Evolutionary conservation across 2,329 filamentous ascomycete genomes (phyloP).

Genomic region (Colletotrichum costaricense): DNA sequence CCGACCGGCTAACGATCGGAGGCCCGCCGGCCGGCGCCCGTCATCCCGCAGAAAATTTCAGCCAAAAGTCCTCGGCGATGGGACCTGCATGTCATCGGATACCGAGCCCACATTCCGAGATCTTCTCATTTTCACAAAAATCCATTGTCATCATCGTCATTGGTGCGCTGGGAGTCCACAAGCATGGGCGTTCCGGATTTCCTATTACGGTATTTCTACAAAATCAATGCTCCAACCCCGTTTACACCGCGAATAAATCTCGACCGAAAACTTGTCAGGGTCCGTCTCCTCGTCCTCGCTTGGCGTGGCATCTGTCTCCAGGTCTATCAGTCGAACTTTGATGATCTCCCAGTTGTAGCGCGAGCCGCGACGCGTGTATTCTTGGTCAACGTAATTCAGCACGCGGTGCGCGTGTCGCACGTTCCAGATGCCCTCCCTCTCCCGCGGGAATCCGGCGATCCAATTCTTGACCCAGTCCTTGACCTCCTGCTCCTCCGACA

Average conservation of each 20-base stretch:
- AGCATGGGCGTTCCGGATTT: not conserved
- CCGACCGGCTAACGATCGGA: not conserved
- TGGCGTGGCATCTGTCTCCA: slow-evolving; percentile 10
- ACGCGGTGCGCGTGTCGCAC: slow-evolving; percentile 14
- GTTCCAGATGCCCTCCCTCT: slow-evolving; percentile 16
- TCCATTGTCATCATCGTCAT: not conserved
- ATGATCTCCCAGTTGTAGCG: slow-evolving; percentile 22
- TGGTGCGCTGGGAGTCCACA: not conserved
- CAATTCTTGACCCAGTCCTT: slow-evolving; percentile 17
- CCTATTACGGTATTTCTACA: slow-evolving; percentile 21
- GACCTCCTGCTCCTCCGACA: slow-evolving; percentile 3
- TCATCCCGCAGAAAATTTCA: not conserved
- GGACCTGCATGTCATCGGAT: not conserved
- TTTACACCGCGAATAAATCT: slow-evolving; percentile 19
- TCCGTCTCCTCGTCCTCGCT: slow-evolving; percentile 9
- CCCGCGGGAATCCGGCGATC: slow-evolving; percentile 18
- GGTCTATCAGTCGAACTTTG: slow-evolving; percentile 21
- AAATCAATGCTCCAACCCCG: slow-evolving; percentile 25
- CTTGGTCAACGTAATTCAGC: slow-evolving; percentile 15
- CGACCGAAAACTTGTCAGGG: slow-evolving; percentile 16
- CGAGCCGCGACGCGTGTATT: slow-evolving; percentile 17
- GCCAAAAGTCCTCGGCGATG: not conserved
- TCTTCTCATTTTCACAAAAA: not conserved
- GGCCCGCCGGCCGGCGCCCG: too few relatives aligned
- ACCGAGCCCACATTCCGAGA: not conserved